Base-by-base conservation (phyloP, 2,329 filamentous ascomycete genomes). In the Colletotrichum trifolii region DNA sequence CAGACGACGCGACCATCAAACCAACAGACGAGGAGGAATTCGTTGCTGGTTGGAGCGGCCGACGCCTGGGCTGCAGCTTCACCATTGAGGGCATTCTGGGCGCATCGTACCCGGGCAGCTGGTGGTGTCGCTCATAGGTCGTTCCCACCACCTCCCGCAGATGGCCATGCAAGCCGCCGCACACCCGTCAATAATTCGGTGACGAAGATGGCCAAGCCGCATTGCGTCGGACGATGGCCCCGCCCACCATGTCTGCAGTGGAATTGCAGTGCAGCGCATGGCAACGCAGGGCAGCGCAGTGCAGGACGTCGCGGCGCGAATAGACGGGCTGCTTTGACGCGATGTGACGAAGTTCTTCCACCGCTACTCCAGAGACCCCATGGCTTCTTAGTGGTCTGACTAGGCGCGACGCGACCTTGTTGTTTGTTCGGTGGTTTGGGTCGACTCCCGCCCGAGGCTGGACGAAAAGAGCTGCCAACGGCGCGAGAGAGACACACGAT, bases 161-260 rank as follows among this genome's bases (percentile, higher is more conserved):
- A 65, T 52, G 62, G 15, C 35, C 47, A 66, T 66, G 66, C 66
- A 63, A 58, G 45, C 63, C 57, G 63, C 49, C 42, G 54, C 58
- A 53, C 54, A 66, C 42, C 57, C 66, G 62, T 57, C 58, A 67
- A 62, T 67, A 47, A 67, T 66, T 63, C 25, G 53, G 66, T 66
- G 66, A 62, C 15, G 46, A 59, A 61, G 45, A 49, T 43, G 60
- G 49, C 54, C 54, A 66, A 50, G 54, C 60, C 64, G 64, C 64
- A 66, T 66, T 66, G 60, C 58, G 42, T 60, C 60, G 64, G 46
- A 64, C 49, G 54, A 53, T 15, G 49, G 46, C 50, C 57, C 60
- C 54, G 34, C 59, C 60, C 42, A 59, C 36, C 40, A 39, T 42
- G 13, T 54, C 49, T 49, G 49, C 43, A 54, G 25, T 25, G 25